Evolutionary conservation across 208 protist genomes (phyloP).

Genomic region (Angomonas deanei): DNA sequence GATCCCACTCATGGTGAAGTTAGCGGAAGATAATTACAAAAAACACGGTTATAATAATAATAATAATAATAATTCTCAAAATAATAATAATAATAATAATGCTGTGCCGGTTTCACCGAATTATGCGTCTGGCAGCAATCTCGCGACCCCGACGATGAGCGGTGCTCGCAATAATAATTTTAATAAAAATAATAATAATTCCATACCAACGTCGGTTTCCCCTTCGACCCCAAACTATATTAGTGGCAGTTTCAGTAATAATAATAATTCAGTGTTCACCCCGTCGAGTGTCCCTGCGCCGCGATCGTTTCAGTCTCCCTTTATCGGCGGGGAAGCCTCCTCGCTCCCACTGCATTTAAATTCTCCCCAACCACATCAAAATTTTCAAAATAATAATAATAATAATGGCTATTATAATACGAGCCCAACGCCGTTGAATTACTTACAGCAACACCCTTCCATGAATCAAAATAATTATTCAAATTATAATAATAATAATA

Average conservation of each 20-base stretch:
- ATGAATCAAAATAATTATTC: no score
- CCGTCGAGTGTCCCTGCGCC: no score
- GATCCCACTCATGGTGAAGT: conserved; percentile 63
- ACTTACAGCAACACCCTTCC: neutral
- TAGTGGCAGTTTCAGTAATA: no score
- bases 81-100: conserved; percentile 1
- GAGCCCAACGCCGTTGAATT: neutral
- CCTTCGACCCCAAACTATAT: neutral
- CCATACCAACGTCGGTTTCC: neutral
- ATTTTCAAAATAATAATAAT: conserved; percentile 1
- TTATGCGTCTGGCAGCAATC: neutral
- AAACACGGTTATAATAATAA: conserved; percentile 7
- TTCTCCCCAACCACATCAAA: neutral
- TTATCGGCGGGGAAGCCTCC: no score
- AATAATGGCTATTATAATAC: conserved; percentile 2
- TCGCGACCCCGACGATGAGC: neutral
- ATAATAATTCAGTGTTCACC: no score
- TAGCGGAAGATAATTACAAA: conserved; percentile 34
- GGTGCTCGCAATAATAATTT: neutral
- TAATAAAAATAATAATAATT: conserved; percentile 1
- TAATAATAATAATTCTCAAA: neutral
- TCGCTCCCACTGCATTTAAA: no score
- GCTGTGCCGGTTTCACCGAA: no score
- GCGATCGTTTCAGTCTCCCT: no score
- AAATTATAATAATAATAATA: neutral